Percentiles rank a stretch among this genome's conserved stretches.
Evolutionary conservation across 164 flowering plant species (phyloP).

Genomic region (Magnolia sinica): DNA sequence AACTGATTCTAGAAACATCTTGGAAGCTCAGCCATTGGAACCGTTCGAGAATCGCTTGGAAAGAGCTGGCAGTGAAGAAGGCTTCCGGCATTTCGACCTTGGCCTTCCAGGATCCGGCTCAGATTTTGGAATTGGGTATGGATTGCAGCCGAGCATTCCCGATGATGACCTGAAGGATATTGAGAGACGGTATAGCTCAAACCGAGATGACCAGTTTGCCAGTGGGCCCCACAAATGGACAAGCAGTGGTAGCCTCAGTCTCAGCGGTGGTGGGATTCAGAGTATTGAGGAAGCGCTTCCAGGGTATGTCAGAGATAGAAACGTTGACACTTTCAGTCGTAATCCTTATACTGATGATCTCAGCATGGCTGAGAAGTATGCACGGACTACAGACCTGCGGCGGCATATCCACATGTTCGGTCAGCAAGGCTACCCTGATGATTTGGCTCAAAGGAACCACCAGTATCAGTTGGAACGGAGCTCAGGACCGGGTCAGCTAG

Average conservation of each 20-base stretch:
- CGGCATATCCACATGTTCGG: conserved; percentile 33
- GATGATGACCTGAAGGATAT: conserved; percentile 22
- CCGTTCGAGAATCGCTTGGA: conserved; percentile 8
- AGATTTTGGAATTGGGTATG: conserved; percentile 16
- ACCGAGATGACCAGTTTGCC: conserved; percentile 12
- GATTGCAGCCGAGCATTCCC: conserved; percentile 10
- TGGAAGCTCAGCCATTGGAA: conserved; percentile 12
- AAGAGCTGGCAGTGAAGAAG: conserved; percentile 10
- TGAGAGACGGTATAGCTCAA: conserved; percentile 20
- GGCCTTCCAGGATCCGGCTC: conserved; percentile 8
- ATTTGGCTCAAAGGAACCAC: conserved; percentile 17
- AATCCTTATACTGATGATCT: conserved; percentile 9
- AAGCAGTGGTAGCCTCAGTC: neutral
- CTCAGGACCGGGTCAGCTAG: neutral
- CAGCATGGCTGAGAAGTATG: conserved; percentile 6
- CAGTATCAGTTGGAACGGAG: conserved; percentile 19
- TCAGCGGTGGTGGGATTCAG: neutral
- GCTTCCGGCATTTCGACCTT: conserved; percentile 8
- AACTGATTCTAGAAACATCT: conserved; percentile 6
- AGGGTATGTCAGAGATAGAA: conserved; percentile 6
- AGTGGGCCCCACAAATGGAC: conserved; percentile 10
- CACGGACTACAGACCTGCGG: conserved; percentile 11
- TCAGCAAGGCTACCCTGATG: conserved; percentile 15
- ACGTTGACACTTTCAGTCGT: conserved; percentile 12
- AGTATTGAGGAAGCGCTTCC: conserved; percentile 7